Evolutionary conservation across 2,329 filamentous ascomycete genomes (phyloP).

Genomic region (Zymoseptoria passerinii): DNA sequence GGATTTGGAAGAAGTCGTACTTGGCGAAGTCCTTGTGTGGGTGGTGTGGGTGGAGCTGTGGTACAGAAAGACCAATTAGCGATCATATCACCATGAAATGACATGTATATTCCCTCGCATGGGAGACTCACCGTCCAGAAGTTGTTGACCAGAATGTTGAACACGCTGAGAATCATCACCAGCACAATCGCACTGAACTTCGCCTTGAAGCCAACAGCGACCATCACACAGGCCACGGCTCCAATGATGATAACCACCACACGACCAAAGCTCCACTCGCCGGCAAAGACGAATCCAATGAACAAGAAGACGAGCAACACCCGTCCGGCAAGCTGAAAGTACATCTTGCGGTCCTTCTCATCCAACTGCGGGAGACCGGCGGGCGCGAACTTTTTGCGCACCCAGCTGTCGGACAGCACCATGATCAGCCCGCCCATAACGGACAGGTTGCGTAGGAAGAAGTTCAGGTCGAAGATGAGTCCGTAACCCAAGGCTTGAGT

Average conservation of each 20-base stretch:
- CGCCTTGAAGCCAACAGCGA: constrained; percentile 98
- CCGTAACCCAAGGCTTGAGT: constrained; percentile 94
- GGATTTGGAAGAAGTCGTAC: constrained; percentile 99
- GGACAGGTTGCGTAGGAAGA: constrained; percentile 97
- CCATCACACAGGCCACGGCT: constrained; percentile 91
- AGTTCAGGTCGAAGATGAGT: constrained; percentile 97
- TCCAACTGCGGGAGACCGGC: constrained; percentile 88
- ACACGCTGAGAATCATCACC: constrained; percentile 88
- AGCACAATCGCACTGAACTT: constrained; percentile 96
- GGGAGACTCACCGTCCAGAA: constrained; percentile 84
- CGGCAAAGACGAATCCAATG: constrained; percentile 90
- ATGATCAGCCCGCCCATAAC: constrained; percentile 96
- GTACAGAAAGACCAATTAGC: constrained; percentile 16
- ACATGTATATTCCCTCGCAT: not conserved
- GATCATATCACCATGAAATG: not conserved
- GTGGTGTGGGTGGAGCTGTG: constrained; percentile 87
- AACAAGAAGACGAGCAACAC: constrained; percentile 97
- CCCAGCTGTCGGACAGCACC: constrained; percentile 97
- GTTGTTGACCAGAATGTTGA: constrained; percentile 98
- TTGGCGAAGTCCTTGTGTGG: constrained; percentile 99
- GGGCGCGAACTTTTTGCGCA: constrained; percentile 93
- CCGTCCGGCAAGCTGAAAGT: constrained; percentile 94
- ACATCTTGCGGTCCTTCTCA: constrained; percentile 99
- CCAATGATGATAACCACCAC: constrained; percentile 77
- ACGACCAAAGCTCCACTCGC: constrained; percentile 84